Conservation (phyloP, 1,284 basidiomycete species). For the Austroboletus novae-zelandiae region DNA sequence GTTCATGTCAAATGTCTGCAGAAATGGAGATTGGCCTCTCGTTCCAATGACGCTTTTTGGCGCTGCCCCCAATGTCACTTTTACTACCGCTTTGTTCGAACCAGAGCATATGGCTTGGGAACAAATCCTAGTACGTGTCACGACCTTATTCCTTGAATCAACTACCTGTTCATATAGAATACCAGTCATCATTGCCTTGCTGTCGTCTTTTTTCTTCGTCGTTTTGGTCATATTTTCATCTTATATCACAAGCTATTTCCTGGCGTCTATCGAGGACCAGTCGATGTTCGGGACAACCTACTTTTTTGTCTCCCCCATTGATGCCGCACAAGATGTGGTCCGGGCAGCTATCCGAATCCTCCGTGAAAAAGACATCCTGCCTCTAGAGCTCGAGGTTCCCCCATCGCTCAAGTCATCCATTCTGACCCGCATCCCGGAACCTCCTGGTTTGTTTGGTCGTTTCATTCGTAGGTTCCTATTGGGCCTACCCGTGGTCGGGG, state of each 20-base stretch:
- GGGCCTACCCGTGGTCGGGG: conserved; percentile 73
- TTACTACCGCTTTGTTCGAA: conserved; percentile 69
- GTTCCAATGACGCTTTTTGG: conserved; percentile 62
- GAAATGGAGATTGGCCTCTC: conserved; percentile 63
- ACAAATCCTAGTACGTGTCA: conserved; percentile 60
- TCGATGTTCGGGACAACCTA: conserved; percentile 43
- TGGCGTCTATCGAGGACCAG: conserved; percentile 39
- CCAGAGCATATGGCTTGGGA: conserved; percentile 64
- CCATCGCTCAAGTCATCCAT: conserved; percentile 10
- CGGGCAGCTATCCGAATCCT: conserved; percentile 63
- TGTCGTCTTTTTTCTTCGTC: conserved; percentile 66
- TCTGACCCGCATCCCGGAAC: conserved; percentile 11
- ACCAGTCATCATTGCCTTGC: conserved; percentile 60
- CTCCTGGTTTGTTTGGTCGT: conserved; percentile 44
- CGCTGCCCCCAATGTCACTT: conserved; percentile 76
- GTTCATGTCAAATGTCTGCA: conserved; percentile 77
- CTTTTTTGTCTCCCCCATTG: conserved; percentile 55
- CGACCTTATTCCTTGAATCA: background rate
- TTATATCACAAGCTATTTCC: conserved; percentile 65
- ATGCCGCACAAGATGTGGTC: conserved; percentile 61
- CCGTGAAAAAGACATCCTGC: conserved; percentile 50
- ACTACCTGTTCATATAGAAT: conserved; percentile 11
- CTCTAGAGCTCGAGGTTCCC: conserved; percentile 39
- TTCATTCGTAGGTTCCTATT: conserved; percentile 68
- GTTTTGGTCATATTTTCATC: conserved; percentile 67